These are phyloP conservation scores for Torrubiella hemipterigena DNA, from an alignment of 2,329 filamentous ascomycete genomes.

Conservation along the genomic window DNA sequence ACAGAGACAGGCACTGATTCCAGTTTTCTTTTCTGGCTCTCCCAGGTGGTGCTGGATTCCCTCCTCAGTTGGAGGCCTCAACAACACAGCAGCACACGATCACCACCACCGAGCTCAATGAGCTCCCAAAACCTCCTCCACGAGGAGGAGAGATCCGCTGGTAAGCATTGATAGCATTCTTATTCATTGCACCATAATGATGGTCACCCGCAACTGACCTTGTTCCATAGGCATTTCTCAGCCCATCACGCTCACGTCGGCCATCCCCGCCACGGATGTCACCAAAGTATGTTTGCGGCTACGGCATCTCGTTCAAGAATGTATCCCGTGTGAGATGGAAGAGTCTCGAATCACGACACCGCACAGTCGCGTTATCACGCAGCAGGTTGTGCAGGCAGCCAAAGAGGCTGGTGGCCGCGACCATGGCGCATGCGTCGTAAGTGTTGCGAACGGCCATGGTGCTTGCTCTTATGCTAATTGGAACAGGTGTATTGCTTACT, in stretches of 20 bases:
- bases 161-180: too few relatives aligned
- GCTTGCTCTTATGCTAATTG: too few relatives aligned
- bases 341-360: constrained; percentile 61
- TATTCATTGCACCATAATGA: too few relatives aligned
- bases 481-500: constrained; percentile 59
- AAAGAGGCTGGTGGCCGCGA: constrained; percentile 69
- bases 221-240: constrained; percentile 52
- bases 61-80: too few relatives aligned
- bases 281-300: constrained; percentile 83
- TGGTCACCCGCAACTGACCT: too few relatives aligned
- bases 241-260: constrained; percentile 48
- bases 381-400: constrained; percentile 66
- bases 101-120: constrained; percentile 2
- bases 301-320: constrained; percentile 80
- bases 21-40: too few relatives aligned
- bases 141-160: constrained; percentile 30
- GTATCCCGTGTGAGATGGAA: constrained; percentile 82
- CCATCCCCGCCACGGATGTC: constrained; percentile 66
- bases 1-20: too few relatives aligned
- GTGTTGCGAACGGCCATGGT: constrained; percentile 6
- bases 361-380: constrained; percentile 77
- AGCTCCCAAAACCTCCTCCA: constrained; percentile 23
- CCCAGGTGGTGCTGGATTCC: too few relatives aligned
- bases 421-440: constrained; percentile 60
- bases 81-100: too few relatives aligned